Evolutionary conservation across 495 filamentous ascomycete genomes (phyloP), one percentile per base, ranked within the genome.

Genomic region (Penicillium bialowiezense): DNA sequence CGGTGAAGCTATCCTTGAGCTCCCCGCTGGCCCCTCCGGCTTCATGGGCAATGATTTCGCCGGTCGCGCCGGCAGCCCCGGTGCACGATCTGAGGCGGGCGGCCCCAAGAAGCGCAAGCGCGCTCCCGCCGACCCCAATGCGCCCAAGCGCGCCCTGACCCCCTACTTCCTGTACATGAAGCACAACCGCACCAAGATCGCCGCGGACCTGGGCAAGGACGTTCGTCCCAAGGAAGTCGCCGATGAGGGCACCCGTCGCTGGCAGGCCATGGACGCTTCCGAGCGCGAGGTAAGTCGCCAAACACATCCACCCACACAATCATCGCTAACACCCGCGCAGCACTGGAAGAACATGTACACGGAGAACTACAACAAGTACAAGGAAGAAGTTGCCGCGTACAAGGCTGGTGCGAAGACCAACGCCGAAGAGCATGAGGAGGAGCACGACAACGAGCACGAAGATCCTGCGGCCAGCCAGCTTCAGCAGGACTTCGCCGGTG

Each of bases 121-220:
- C 51, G 83, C 79, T 13, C 69, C 72, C 34, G 87, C 85, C 55
- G 95, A 98, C 65, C 92, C 92, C 49, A 95, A 96, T 64, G 90
- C 91, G 10, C 93, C 93, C 41, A 96, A 96, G 79, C 82, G 91
- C 14, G 90, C 93, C 17, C 65, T 96, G 53, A 97, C 93, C 14
- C 90, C 93, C 0, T 97, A 90, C 71, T 96, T 98, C 75, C 73
- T 97, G 28, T 97, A 88, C 73, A 89, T 93, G 76, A 83, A 93
- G 58, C 82, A 83, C 28, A 90, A 89, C 36, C 87, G 93, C 21
- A 69, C 78, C 15, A 80, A 81, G 59, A 91, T 97, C 52, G 83
- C 84, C 19, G 75, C 71, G 7, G 90, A 96, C 49, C 75, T 97
- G 15, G 89, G 86, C 10, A 60, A 76, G 2, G 73, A 80, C 29